These are phyloP conservation scores for Eimeria necatrix DNA, from an alignment of 169 alveolate genomes.

Conservation along the genomic window DNA sequence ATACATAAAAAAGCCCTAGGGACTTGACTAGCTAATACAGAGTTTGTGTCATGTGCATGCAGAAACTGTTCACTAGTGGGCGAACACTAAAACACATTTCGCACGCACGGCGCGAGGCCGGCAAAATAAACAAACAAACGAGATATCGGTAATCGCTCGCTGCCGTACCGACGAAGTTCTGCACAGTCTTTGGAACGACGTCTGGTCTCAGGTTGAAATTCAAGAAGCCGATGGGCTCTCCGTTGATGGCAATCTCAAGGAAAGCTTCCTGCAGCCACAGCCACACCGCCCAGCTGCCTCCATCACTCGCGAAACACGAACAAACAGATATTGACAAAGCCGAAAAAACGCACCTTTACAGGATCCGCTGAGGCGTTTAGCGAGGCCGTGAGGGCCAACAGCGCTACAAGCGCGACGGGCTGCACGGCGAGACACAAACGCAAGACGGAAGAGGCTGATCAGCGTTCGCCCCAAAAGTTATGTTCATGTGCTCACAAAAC, in stretches of 20 bases:
- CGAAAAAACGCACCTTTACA: slow-evolving; percentile 25
- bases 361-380: slow-evolving; percentile 45
- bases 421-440: background rate
- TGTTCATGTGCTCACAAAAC: no score
- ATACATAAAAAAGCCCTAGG: no score
- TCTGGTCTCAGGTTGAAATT: slow-evolving; percentile 88
- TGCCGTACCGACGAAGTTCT: slow-evolving; percentile 92
- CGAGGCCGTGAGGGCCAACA: slow-evolving; percentile 25
- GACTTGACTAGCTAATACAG: no score
- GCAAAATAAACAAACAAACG: background rate
- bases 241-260: slow-evolving; percentile 91
- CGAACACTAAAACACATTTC: no score
- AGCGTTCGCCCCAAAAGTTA: background rate
- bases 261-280: slow-evolving; percentile 84
- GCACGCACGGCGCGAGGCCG: no score
- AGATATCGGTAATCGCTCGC: background rate
- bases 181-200: slow-evolving; percentile 96
- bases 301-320: background rate
- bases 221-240: slow-evolving; percentile 90
- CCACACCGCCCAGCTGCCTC: background rate
- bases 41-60: background rate
- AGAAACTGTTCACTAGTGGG: background rate
- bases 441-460: background rate
- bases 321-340: background rate
- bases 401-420: slow-evolving; percentile 16